Base-by-base conservation (phyloP, 2,329 filamentous ascomycete genomes). In the Fusarium redolens region DNA sequence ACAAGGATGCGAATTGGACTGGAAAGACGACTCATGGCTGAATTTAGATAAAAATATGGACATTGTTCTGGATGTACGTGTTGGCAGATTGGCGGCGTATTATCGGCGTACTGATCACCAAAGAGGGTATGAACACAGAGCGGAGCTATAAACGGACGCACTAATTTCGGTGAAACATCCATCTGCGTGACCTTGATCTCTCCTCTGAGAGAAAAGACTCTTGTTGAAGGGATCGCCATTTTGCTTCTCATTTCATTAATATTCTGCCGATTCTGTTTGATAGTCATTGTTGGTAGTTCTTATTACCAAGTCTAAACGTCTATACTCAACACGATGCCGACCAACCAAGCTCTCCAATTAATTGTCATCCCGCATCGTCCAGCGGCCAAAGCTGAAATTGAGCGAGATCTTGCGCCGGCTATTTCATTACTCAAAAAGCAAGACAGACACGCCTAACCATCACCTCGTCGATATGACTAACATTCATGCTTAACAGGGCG, bases 1-100 rank as follows among this genome's bases (percentile, higher is more conserved):
- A 6, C 4, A 17, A 5, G 8, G 20, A 17, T n/a, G 1, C 8
- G 1, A 30, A 14, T 10, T 14, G 5, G 44, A 3, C 0, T 5
- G 3, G 12, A 6, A 7, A 15, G 18, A 15, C 1, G 5, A 4
- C 25, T 10, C 0, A 11, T 30, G 44, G 25, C 18, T 5, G 20
- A 13, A 4, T 0, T 0, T 3, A 18, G 12, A 30, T 47, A 4
- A 47, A 30, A 3, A 20, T 10, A 5, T 10, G 37, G 18, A 20
- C 11, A 9, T 31, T n/a, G 4, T 6, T 31, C 20, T 31, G 2
- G 1, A 8, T 22, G 28, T 22, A 22, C 14, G 28, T 13, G 28
- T n/a, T 48, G 20, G 9, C 45, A 30, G 17, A 25, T 25, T 17
- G 17, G 18, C 25, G 44, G 44, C 18, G 18, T 30, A 47, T 47